phyloP scores from a whole-genome alignment of 768 basidiomycete genomes.

The Pisolithus sp. region DNA sequence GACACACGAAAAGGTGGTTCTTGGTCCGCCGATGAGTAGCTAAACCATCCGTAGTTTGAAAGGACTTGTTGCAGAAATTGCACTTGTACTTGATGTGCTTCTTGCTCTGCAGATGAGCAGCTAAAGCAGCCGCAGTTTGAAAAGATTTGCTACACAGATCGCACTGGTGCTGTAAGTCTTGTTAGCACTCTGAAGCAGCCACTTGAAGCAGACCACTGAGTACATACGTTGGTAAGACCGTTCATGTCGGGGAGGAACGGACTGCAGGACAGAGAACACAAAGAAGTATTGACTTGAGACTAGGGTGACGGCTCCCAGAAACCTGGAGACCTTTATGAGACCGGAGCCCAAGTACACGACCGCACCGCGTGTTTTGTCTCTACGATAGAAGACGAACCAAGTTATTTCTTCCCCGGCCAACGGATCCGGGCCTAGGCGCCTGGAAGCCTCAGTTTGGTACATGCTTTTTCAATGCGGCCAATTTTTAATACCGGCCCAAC shows the following conservation, averaged over 20 bases:
- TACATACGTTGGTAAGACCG: constrained; percentile 13
- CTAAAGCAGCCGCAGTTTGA: constrained; percentile 11
- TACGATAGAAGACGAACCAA: constrained; percentile 17
- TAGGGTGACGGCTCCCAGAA: constrained; percentile 11
- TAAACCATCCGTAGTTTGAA: constrained; percentile 12
- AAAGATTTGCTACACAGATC: constrained; percentile 23
- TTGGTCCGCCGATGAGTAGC: constrained; percentile 19
- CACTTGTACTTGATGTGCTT: constrained; percentile 7
- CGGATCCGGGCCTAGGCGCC: constrained; percentile 15
- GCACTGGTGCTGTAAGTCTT: too few species aligned
- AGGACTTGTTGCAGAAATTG: constrained; percentile 22
- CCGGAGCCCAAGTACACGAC: constrained; percentile 28
- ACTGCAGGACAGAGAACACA: constrained; percentile 19
- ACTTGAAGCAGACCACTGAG: neutral
- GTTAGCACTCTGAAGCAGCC: constrained; percentile 3
- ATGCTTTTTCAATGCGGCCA: constrained; percentile 20
- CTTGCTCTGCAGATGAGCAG: constrained; percentile 19
- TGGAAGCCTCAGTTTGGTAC: constrained; percentile 16
- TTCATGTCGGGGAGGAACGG: constrained; percentile 16
- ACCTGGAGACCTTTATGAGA: constrained; percentile 20
- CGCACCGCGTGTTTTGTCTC: constrained; percentile 22
- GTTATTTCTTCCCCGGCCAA: constrained; percentile 13
- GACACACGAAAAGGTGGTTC: constrained; percentile 11
- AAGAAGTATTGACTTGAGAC: constrained; percentile 13
- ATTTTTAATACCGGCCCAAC: neutral